Conservation (phyloP, 495 filamentous ascomycete genomes). For the Xylaria flabelliformis region DNA sequence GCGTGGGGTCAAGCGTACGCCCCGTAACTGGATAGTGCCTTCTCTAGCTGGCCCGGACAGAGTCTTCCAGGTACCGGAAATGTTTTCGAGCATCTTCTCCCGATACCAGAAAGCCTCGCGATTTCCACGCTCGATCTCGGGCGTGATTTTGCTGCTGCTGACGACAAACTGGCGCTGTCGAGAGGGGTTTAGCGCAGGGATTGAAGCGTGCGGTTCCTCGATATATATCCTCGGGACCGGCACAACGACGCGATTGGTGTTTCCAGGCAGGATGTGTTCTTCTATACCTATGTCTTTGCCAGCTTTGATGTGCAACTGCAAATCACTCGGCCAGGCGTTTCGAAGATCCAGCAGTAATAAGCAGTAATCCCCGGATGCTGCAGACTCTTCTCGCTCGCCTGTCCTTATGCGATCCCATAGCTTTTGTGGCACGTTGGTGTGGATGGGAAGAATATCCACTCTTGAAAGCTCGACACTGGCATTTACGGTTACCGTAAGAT, state of each 20-base stretch:
- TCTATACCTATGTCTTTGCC: slow-evolving; percentile 45
- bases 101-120: slow-evolving; percentile 94
- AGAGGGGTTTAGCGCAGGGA: slow-evolving; percentile 79
- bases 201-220: slow-evolving; percentile 74
- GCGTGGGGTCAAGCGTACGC: slow-evolving; percentile 70
- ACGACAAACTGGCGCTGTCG: slow-evolving; percentile 88
- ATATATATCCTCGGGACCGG: slow-evolving; percentile 79
- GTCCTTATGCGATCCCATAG: slow-evolving; percentile 50
- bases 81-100: slow-evolving; percentile 75
- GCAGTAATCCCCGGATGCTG: slow-evolving; percentile 67
- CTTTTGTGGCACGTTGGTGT: slow-evolving; percentile 54
- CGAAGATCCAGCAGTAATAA: slow-evolving; percentile 82
- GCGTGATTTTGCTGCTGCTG: slow-evolving; percentile 75
- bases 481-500: slow-evolving; percentile 88
- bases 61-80: slow-evolving; percentile 76
- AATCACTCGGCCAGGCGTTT: slow-evolving; percentile 83
- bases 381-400: slow-evolving; percentile 32
- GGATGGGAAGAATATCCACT: slow-evolving; percentile 79
- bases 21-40: slow-evolving; percentile 77
- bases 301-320: slow-evolving; percentile 63
- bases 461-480: slow-evolving; percentile 81
- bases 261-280: slow-evolving; percentile 75
- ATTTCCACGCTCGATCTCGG: slow-evolving; percentile 76
- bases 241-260: slow-evolving; percentile 76
- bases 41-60: slow-evolving; percentile 58